Evolutionary conservation across 2,329 filamentous ascomycete genomes (phyloP).

Genomic region (Aspergillus tubingensis): DNA sequence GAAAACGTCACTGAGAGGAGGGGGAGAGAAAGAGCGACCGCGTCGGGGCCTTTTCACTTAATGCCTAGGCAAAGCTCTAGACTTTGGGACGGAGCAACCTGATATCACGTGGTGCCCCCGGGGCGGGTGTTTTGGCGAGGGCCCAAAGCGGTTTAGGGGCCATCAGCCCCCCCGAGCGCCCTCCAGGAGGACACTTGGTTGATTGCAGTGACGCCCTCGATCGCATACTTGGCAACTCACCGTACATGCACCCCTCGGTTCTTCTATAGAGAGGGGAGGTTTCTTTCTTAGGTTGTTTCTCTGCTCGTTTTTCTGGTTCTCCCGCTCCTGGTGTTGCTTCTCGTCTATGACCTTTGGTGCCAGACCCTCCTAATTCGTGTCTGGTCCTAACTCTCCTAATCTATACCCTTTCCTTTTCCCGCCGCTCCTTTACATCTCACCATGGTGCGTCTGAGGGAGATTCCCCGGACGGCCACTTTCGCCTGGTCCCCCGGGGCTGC

Average conservation of each 20-base stretch:
- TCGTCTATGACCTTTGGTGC: constrained; percentile 21
- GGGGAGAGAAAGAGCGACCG: neutral
- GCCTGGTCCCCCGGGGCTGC: constrained; percentile 86
- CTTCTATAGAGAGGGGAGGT: constrained; percentile 32
- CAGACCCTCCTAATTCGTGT: constrained; percentile 14
- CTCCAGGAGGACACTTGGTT: constrained; percentile 46
- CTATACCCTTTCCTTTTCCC: constrained; percentile 24
- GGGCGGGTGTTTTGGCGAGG: constrained; percentile 37
- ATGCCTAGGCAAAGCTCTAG: neutral
- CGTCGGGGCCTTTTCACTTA: too few species aligned
- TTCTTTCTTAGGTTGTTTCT: constrained; percentile 16
- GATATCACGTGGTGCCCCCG: constrained; percentile 35
- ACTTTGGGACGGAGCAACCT: constrained; percentile 22
- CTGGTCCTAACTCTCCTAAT: constrained; percentile 21
- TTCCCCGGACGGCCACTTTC: constrained; percentile 94
- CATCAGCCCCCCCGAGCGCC: constrained; percentile 30
- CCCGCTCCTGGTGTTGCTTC: constrained; percentile 8
- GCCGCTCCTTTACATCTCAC: constrained; percentile 32
- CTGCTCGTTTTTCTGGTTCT: constrained; percentile 2
- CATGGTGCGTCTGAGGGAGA: constrained; percentile 97
- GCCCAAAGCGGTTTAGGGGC: constrained; percentile 32
- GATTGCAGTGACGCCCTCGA: constrained; percentile 27
- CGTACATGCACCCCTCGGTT: constrained; percentile 30
- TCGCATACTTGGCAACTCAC: constrained; percentile 24
- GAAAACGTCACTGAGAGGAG: neutral